Conservation (phyloP, 1,284 basidiomycete species). For the Boletellus dicymbophilus region DNA sequence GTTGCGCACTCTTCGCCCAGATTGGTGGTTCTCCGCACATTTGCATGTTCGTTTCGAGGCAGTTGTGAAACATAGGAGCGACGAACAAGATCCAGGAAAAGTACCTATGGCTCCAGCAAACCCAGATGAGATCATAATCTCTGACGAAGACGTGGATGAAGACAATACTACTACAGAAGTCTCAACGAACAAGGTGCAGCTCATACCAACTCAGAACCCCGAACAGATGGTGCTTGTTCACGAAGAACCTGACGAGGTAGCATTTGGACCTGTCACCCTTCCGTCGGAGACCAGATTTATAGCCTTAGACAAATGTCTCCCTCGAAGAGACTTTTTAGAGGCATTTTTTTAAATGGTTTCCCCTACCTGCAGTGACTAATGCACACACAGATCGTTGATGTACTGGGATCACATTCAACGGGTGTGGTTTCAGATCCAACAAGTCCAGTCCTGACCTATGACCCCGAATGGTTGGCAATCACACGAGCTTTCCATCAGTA, state of each 20-base stretch:
- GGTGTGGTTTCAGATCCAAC: constrained; percentile 5
- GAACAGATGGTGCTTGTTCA: constrained; percentile 73
- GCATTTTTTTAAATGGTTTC: constrained; percentile 40
- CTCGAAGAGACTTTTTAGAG: constrained; percentile 83
- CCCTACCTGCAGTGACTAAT: constrained; percentile 2
- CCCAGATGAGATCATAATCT: constrained; percentile 70
- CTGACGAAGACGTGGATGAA: constrained; percentile 47
- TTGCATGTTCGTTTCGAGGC: constrained; percentile 87
- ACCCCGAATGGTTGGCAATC: constrained; percentile 94
- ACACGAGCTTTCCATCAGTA: constrained; percentile 83
- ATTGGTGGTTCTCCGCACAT: constrained; percentile 98
- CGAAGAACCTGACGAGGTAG: constrained; percentile 48
- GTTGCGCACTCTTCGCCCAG: constrained; percentile 72
- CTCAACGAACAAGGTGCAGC: background rate
- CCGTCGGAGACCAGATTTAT: constrained; percentile 73
- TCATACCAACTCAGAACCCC: constrained; percentile 46
- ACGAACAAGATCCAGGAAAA: constrained; percentile 2
- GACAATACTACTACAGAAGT: constrained; percentile 4
- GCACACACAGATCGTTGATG: constrained; percentile 65
- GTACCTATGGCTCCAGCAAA: constrained; percentile 34
- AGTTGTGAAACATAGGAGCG: constrained; percentile 40
- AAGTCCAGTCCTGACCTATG: constrained; percentile 59
- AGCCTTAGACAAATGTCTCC: constrained; percentile 92
- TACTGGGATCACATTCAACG: constrained; percentile 36
- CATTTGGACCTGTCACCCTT: constrained; percentile 34